Conservation (phyloP, 805 yeast genomes). For the Metschnikowia kunwiensis region DNA sequence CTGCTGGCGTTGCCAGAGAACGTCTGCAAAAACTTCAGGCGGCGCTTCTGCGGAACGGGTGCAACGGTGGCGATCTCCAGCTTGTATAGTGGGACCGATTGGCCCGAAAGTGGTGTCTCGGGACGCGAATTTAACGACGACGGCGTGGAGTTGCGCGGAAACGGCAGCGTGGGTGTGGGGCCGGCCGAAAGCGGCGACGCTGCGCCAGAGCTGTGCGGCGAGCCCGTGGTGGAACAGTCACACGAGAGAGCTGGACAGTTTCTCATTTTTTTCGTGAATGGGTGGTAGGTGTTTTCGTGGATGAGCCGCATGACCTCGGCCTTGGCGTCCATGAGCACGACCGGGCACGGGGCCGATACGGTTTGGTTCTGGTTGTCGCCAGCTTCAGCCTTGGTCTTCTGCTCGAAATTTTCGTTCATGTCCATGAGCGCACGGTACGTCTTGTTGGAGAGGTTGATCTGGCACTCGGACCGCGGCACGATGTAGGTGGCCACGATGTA, state of each 20-base stretch:
- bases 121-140: too few species aligned
- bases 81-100: too few species aligned
- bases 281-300: conserved; percentile 33
- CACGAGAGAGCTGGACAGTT: not conserved
- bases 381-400: too few species aligned
- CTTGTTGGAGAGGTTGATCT: conserved; percentile 47
- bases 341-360: conserved; percentile 26
- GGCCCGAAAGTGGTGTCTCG: too few species aligned
- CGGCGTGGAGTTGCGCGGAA: too few species aligned
- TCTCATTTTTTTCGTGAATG: conserved; percentile 10
- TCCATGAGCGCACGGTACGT: conserved; percentile 28
- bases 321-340: conserved; percentile 27
- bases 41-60: conserved; percentile 14
- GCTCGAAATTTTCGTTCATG: too few species aligned
- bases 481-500: conserved; percentile 42
- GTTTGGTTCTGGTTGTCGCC: conserved; percentile 1
- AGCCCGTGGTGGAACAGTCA: not conserved
- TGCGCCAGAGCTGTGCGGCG: not conserved
- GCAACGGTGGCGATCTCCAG: conserved; percentile 9
- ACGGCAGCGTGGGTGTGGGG: too few species aligned
- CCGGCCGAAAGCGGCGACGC: conserved; percentile 2
- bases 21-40: conserved; percentile 11
- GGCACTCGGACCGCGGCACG: conserved; percentile 40
- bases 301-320: conserved; percentile 31
- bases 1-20: conserved; percentile 7